Evolutionary conservation across 1,284 basidiomycete genomes (phyloP), one percentile per base, ranked within the genome.

Genomic region (Psilocybe mexicana): DNA sequence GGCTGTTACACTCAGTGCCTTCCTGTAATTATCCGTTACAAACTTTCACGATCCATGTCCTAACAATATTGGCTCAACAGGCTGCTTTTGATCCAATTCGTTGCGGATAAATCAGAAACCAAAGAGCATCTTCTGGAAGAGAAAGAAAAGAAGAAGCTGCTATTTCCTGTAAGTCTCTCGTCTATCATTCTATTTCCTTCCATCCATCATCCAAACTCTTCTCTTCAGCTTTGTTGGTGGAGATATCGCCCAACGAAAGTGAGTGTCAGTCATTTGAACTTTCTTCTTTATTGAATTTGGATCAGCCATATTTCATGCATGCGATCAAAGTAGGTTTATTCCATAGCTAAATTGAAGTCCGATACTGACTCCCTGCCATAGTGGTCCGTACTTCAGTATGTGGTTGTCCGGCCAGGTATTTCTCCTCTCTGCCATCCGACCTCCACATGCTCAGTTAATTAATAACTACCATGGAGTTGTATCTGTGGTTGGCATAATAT

Each of bases 381-480:
- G 86, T 93, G 89, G 90, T 78, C 83, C 47, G 90, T 92, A 6
- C 73, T 93, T 47, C 93, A 95, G 80, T 95, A 94, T 67, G 87
- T 92, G 38, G 83, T 94, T 57, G 75, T 94, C 46, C 80, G 90
- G 55, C 92, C 92, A 61, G 74, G 88, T 89, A 63, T 6, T 2
- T 25, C 24, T 7, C 11, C 18, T 36, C 3, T 36, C 43, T 40
- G 54, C 12, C 54, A 50, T 42, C 33, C 7, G n/a, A 6, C 7
- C 45, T 14, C 10, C 46, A 26, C 40, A 33, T 48, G 43, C 43
- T 48, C 44, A 55, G 44, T 23, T 52, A 48, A 50, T 52, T 18
- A 18, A 18, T 18, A 18, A 18, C 28, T 51, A 48, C 50, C 54
- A 28, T 14, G 59, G 54, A 73, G 71, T 76, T 28, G 74, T 79